Evolutionary conservation across 2,329 filamentous ascomycete genomes (phyloP), one percentile per base, ranked within the genome.

Genomic region (Aspergillus sp.): DNA sequence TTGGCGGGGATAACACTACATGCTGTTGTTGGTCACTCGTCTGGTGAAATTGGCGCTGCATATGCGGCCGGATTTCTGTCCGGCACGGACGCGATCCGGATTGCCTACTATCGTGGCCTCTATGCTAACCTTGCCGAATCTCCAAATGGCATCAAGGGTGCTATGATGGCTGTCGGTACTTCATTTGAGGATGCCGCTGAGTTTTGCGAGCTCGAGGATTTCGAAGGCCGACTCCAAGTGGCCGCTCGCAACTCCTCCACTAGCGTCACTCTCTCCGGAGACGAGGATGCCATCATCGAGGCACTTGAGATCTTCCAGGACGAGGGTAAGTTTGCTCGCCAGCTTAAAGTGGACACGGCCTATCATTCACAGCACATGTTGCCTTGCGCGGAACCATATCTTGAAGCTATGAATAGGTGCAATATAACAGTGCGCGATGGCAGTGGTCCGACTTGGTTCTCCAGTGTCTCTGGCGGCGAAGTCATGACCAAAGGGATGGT

Each of bases 31-130:
- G 77, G 78, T 6, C 78, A 80, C 60, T 78, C 76, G 0, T 75
- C 72, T 1, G 78, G 78, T 10, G 78, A 81, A 57, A 80, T 80
- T n/a, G 76, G 59, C 2, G 76, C 76, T 0, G 78, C 75, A 0
- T 81, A 79, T 55, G 76, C 50, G 9, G 53, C 53, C 10, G 34
- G 34, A 34, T 48, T 52, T 5, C 29, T 55, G 1, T 41, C 23
- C 10, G 50, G 44, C 20, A 5, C 14, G 10, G 71, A 75, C 11
- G 76, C 77, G 4, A 74, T 80, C 6, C 57, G 60, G 0, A 63
- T 71, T 19, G 74, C 76, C 0, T 79, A 76, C 58, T 73, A 74
- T 50, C 71, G 78, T 3, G 76, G 77, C 0, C 48, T 72, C 1
- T 58, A 64, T 45, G 58, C 64, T 19, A 50, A 52, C 1, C 49